Evolutionary conservation across 306 rosid genomes (phyloP), one percentile per base, ranked within the genome.

Genomic region (Astragalus glycyphyllos): DNA sequence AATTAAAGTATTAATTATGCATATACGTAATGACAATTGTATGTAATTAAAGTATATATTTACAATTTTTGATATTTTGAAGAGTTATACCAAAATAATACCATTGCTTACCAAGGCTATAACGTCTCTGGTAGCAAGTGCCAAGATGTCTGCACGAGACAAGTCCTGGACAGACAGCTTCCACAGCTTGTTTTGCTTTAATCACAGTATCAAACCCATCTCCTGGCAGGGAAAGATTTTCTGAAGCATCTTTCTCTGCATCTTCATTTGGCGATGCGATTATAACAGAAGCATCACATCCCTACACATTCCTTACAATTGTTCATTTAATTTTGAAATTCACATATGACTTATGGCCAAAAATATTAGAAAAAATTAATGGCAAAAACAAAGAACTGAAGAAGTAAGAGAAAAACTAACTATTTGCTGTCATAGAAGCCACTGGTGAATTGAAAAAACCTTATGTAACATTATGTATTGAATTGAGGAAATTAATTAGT

Each of bases 161-260:
- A 0, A 83, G 41, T 6, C 86, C 87, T 0, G 94, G 96, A 77
- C 98, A 90, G 57, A 31, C 41, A 51, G 73, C 64, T 85, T 90
- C 98, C 3, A 90, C 88, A 0, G 97, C 92, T 71, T 86, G 58
- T 46, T 94, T 94, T 2, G 95, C 97, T 59, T 90, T 86, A 5
- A 82, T 46, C 0, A 90, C 89, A 1, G 97, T 90, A 81, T 90
- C 97, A 73, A 94, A 90, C 0, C 98, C 98, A 81, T 90, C 98
- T 81, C 97, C 97, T 0, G 98, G 81, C 2, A 94, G 79, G 0
- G 98, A 90, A 6, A 89, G 78, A 65, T 90, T 90, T 14, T 89
- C 94, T 0, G 38, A 0, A 0, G 84, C 80, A 59, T 94, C 92
- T 62, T 90, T 94, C 81, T 88, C 97, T 40, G 98, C 96, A 34